These are phyloP conservation scores for Teunomyces funiuensis DNA, from an alignment of 805 yeast species.

Conservation along the genomic window DNA sequence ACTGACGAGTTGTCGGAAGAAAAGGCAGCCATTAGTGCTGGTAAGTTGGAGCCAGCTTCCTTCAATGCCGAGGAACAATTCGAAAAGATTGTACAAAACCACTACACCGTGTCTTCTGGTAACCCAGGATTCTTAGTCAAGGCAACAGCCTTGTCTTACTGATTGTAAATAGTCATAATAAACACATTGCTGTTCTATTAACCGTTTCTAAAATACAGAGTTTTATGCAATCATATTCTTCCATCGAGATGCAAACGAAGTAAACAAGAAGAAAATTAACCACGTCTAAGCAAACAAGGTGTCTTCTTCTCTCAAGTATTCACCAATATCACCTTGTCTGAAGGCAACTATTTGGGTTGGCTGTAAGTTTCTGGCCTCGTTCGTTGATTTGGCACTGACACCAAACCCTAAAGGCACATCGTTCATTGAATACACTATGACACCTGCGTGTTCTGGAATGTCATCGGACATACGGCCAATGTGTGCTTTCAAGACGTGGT, in stretches of 20 bases:
- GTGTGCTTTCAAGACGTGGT: conserved; percentile 94
- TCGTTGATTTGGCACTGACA: conserved; percentile 86
- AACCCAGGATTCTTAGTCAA: conserved; percentile 39
- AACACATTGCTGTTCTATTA: conserved; percentile 2
- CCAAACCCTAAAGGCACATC: conserved; percentile 96
- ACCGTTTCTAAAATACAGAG: conserved; percentile 5
- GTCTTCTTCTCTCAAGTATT: conserved; percentile 96
- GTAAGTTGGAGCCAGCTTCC: conserved; percentile 8
- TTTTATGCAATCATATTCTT: background rate
- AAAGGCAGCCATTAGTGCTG: conserved; percentile 13
- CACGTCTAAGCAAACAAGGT: conserved; percentile 71
- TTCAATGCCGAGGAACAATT: conserved; percentile 26
- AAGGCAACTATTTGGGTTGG: conserved; percentile 95
- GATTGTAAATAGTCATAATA: conserved; percentile 5
- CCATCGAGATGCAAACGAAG: conserved; percentile 3
- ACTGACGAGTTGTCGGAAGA: conserved; percentile 14
- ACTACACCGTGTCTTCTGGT: conserved; percentile 38
- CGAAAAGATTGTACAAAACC: conserved; percentile 27
- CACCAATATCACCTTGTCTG: conserved; percentile 97
- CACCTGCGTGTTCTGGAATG: conserved; percentile 97
- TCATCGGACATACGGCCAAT: conserved; percentile 96
- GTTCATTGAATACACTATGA: conserved; percentile 84
- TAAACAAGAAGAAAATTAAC: background rate
- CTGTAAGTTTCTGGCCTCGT: conserved; percentile 81
- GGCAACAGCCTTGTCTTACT: conserved; percentile 23